phyloP scores from a whole-genome alignment of 2,329 filamentous ascomycete genomes.

The Plectosphaerella sp. region DNA sequence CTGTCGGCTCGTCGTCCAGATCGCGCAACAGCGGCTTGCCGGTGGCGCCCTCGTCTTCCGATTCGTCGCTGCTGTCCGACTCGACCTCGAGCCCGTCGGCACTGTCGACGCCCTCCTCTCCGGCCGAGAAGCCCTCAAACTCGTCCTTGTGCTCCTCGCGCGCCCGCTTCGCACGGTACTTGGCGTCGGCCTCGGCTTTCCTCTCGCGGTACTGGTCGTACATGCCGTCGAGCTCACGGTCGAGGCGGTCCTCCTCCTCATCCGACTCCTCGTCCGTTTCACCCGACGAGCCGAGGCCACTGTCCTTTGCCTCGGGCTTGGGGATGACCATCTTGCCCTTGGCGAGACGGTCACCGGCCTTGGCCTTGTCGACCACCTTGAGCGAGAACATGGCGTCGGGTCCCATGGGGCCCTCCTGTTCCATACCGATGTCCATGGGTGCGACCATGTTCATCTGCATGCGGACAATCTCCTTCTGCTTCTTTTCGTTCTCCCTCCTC shows the following conservation, averaged over 20 bases:
- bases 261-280: constrained; percentile 63
- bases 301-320: constrained; percentile 53
- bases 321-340: constrained; percentile 75
- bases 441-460: constrained; percentile 97
- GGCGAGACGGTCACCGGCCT: constrained; percentile 62
- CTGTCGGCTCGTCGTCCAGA: constrained; percentile 35
- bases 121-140: constrained; percentile 83
- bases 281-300: constrained; percentile 47
- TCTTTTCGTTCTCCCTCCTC: constrained; percentile 85
- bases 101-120: constrained; percentile 59
- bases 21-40: constrained; percentile 28
- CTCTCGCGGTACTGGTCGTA: constrained; percentile 83
- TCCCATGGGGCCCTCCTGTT: constrained; percentile 73
- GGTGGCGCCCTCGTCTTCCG: constrained; percentile 17
- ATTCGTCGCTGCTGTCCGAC: constrained; percentile 29
- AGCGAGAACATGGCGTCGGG: constrained; percentile 84
- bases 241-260: constrained; percentile 75
- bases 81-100: constrained; percentile 54
- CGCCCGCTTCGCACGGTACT: constrained; percentile 85
- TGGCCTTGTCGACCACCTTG: constrained; percentile 73
- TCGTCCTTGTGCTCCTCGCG: constrained; percentile 79
- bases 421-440: constrained; percentile 92
- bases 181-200: constrained; percentile 75
- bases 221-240: constrained; percentile 79
- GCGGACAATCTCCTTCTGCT: constrained; percentile 89